A percentile compares a stretch with the other conserved stretches of the same genome.
phyloP scores from a whole-genome alignment of 2,329 filamentous ascomycete species.

The Trichoderma endophyticum region DNA sequence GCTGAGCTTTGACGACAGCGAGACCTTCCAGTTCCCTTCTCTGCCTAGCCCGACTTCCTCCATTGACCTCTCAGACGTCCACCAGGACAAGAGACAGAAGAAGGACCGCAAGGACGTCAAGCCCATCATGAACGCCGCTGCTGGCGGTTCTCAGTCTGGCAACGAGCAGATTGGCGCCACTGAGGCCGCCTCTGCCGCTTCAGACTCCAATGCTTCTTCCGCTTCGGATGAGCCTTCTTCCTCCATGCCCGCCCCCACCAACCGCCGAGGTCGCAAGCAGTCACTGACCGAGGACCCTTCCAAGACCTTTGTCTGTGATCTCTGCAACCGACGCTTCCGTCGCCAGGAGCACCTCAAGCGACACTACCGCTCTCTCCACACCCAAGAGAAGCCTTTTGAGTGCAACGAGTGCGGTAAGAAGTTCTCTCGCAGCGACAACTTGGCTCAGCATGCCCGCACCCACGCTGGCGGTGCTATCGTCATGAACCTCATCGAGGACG shows the following conservation, averaged over 20 bases:
- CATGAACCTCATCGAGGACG: conserved; percentile 80
- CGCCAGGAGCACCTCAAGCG: conserved; percentile 98
- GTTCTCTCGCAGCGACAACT: conserved; percentile 96
- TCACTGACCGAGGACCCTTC: conserved; percentile 95
- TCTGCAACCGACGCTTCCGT: conserved; percentile 95
- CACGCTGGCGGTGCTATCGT: conserved; percentile 87
- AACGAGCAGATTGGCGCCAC: conserved; percentile 36
- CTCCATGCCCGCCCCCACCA: conserved; percentile 58
- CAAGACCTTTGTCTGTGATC: conserved; percentile 95
- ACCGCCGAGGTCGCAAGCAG: conserved; percentile 95
- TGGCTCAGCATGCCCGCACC: conserved; percentile 91
- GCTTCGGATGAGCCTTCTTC: conserved; percentile 46
- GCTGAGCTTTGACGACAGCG: conserved; percentile 70
- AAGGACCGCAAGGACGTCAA: conserved; percentile 48
- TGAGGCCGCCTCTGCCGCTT: conserved; percentile 36
- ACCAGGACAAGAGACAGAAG: conserved; percentile 57
- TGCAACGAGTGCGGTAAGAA: conserved; percentile 98
- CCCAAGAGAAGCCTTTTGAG: conserved; percentile 97
- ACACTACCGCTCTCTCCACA: conserved; percentile 97
- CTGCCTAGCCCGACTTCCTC: conserved; percentile 57
- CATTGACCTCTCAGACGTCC: conserved; percentile 40
- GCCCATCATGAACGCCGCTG: conserved; percentile 44
- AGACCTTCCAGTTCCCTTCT: conserved; percentile 57
- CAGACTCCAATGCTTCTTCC: conserved; percentile 39
- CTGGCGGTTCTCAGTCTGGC: conserved; percentile 34